These are phyloP conservation scores for Camelina hispida DNA, from an alignment of 345 rosid species.

Conservation along the genomic window DNA sequence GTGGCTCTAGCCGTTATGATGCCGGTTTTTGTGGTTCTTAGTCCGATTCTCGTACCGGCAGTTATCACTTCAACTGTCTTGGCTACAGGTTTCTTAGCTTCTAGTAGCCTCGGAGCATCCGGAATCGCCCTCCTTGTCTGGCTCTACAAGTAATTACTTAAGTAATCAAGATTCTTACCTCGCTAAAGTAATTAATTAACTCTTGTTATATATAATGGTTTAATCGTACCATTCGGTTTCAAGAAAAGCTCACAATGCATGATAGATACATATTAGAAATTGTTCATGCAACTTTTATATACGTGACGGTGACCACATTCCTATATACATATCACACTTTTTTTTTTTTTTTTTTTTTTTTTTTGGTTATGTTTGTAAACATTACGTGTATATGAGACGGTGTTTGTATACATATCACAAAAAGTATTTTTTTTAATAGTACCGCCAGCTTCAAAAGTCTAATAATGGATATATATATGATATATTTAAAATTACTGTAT, in stretches of 20 bases:
- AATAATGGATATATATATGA: background rate
- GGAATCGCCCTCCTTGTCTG: slow-evolving; percentile 70
- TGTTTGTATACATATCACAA: background rate
- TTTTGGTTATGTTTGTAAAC: background rate
- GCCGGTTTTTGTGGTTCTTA: slow-evolving; percentile 69
- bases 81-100: slow-evolving; percentile 63
- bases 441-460: background rate
- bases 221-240: background rate
- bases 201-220: background rate
- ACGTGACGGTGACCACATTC: background rate
- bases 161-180: slow-evolving; percentile 19
- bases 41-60: slow-evolving; percentile 78
- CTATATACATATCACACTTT: background rate
- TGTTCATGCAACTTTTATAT: background rate
- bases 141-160: slow-evolving; percentile 62
- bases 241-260: background rate
- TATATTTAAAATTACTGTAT: background rate
- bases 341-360: background rate
- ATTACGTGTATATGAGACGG: too few relatives aligned
- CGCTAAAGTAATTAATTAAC: background rate
- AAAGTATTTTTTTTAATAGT: background rate
- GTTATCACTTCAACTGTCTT: slow-evolving; percentile 55
- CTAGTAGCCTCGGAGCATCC: slow-evolving; percentile 72
- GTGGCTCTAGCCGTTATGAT: slow-evolving; percentile 39
- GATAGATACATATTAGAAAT: background rate